These are phyloP conservation scores for Starmera caribaea DNA, from an alignment of 805 yeast species.

Conservation along the genomic window DNA sequence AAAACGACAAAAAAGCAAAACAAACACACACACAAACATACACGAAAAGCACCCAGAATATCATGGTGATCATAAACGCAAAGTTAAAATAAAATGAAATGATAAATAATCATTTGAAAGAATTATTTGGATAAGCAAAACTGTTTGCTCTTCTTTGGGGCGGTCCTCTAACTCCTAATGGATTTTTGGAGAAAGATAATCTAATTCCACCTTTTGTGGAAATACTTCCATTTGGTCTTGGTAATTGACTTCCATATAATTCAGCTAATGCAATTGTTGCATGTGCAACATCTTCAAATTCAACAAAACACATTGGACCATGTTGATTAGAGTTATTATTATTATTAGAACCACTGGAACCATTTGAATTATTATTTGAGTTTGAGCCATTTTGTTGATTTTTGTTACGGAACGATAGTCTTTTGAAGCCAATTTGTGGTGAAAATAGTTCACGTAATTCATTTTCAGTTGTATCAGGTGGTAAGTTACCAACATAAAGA, in stretches of 20 bases:
- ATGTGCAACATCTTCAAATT: conserved; percentile 89
- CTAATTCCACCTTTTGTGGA: conserved; percentile 89
- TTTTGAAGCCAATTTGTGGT: conserved; percentile 84
- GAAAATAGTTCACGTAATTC: conserved; percentile 83
- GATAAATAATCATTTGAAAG: no score
- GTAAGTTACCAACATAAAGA: conserved; percentile 90
- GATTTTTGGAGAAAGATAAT: conserved; percentile 89
- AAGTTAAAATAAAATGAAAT: no score
- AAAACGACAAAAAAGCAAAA: no score
- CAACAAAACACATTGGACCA: conserved; percentile 99
- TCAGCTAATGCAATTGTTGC: conserved; percentile 94
- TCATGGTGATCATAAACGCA: no score
- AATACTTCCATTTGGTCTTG: conserved; percentile 55
- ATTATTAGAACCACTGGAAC: no score
- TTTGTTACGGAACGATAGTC: conserved; percentile 86
- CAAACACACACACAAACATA: no score
- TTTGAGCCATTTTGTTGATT: conserved; percentile 28
- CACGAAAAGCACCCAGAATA: no score
- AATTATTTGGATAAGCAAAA: conserved; percentile 9
- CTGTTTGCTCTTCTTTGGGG: conserved; percentile 32
- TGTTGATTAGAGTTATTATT: conserved; percentile 34
- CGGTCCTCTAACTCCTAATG: conserved; percentile 88
- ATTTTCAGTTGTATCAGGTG: conserved; percentile 93
- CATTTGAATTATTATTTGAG: not conserved
- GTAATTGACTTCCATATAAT: conserved; percentile 84